A percentile compares a stretch with the other conserved stretches of the same genome.
These are phyloP conservation scores for Russula foetens DNA, from an alignment of 768 basidiomycete species.

Conservation along the genomic window DNA sequence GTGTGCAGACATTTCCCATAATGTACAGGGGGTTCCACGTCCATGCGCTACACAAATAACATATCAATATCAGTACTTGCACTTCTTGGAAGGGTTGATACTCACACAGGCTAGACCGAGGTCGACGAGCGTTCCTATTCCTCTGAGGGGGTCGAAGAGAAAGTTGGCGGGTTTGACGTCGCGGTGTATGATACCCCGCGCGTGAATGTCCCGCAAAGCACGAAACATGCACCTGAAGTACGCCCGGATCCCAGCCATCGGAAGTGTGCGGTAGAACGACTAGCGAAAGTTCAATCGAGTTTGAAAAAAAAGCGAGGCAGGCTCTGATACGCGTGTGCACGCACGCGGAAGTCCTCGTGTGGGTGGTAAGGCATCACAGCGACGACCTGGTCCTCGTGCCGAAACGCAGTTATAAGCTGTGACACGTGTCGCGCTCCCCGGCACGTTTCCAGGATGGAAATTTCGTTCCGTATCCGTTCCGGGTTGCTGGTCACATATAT, in stretches of 20 bases:
- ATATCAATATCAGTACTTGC: background rate
- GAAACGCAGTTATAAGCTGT: slow-evolving; percentile 91
- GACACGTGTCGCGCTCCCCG: slow-evolving; percentile 82
- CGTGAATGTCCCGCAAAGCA: slow-evolving; percentile 82
- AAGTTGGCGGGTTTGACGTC: slow-evolving; percentile 99
- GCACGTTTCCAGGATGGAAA: slow-evolving; percentile 80
- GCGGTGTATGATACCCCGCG: slow-evolving; percentile 83
- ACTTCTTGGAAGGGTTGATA: slow-evolving; percentile 21
- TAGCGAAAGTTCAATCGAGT: slow-evolving; percentile 27
- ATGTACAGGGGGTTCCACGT: slow-evolving; percentile 41
- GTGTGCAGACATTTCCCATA: slow-evolving; percentile 74
- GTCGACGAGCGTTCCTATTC: slow-evolving; percentile 83
- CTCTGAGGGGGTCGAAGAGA: slow-evolving; percentile 79
- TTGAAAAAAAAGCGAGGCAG: background rate
- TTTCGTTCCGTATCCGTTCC: slow-evolving; percentile 85
- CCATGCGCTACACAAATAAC: slow-evolving; percentile 26
- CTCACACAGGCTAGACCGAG: slow-evolving; percentile 92
- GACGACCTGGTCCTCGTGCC: slow-evolving; percentile 86
- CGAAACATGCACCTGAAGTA: slow-evolving; percentile 91
- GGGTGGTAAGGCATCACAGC: slow-evolving; percentile 90
- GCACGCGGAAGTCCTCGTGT: slow-evolving; percentile 88
- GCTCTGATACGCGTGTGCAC: slow-evolving; percentile 26
- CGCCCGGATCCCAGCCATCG: slow-evolving; percentile 67
- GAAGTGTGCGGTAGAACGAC: slow-evolving; percentile 73
- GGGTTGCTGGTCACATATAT: slow-evolving; percentile 97